Conservation (phyloP, 2,329 filamentous ascomycete species). For the Sphaerulina vaccinii region DNA sequence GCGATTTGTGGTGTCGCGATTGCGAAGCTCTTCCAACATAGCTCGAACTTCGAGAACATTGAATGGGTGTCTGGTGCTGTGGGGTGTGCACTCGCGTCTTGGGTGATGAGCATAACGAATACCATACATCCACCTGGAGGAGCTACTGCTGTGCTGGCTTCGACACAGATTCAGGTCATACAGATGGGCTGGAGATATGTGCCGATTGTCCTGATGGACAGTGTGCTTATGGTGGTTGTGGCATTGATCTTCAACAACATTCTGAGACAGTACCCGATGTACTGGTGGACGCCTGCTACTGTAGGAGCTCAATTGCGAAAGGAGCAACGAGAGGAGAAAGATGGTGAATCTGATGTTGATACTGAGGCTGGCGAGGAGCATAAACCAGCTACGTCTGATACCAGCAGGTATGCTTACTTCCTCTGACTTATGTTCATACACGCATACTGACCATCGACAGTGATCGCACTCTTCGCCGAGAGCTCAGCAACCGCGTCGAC, state of each 20-base stretch:
- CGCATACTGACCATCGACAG: conserved; percentile 2
- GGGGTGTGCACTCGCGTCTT: conserved; percentile 44
- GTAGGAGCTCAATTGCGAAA: conserved; percentile 34
- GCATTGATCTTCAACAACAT: conserved; percentile 49
- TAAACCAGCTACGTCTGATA: conserved; percentile 16
- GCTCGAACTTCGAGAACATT: conserved; percentile 39
- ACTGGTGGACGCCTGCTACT: conserved; percentile 50
- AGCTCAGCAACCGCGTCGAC: conserved; percentile 23
- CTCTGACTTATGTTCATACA: background rate
- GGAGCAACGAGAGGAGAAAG: conserved; percentile 19
- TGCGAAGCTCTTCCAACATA: conserved; percentile 47
- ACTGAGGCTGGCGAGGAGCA: conserved; percentile 14
- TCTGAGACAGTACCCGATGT: conserved; percentile 47
- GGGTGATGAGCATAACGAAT: conserved; percentile 49
- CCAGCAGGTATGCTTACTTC: conserved; percentile 21
- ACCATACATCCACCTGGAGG: conserved; percentile 53
- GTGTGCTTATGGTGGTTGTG: conserved; percentile 44
- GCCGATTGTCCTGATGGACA: conserved; percentile 44
- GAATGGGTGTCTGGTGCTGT: conserved; percentile 48
- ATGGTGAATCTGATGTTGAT: conserved; percentile 2
- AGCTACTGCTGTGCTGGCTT: conserved; percentile 49
- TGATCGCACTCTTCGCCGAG: conserved; percentile 23
- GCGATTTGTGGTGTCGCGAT: conserved; percentile 47
- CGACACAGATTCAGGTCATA: conserved; percentile 41
- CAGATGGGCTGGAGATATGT: conserved; percentile 50